These are phyloP conservation scores for Hygrophila difformis DNA, from an alignment of 257 asterid species.

Conservation along the genomic window DNA sequence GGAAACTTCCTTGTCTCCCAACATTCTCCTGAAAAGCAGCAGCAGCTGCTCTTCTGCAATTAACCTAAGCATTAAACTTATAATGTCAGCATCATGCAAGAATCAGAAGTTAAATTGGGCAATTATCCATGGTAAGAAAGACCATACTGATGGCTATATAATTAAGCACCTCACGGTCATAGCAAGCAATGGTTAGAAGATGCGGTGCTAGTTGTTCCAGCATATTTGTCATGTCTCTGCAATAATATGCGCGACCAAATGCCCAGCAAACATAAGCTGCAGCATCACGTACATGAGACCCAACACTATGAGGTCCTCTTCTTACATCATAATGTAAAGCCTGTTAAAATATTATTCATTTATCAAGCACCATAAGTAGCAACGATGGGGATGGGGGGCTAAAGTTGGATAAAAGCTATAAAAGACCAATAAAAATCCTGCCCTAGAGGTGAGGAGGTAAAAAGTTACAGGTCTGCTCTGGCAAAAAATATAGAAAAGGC, in stretches of 20 bases:
- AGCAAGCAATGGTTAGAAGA: slow-evolving; percentile 86
- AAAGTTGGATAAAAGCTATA: no score
- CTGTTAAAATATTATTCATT: slow-evolving; percentile 21
- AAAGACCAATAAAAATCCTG: no score
- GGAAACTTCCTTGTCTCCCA: slow-evolving; percentile 89
- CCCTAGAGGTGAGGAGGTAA: background rate
- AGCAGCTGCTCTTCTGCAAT: slow-evolving; percentile 99
- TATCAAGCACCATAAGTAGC: no score
- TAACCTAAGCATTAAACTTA: slow-evolving; percentile 69
- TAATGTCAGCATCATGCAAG: slow-evolving; percentile 20
- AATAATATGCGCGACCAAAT: slow-evolving; percentile 87
- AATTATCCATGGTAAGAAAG: slow-evolving; percentile 8
- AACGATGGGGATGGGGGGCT: no score
- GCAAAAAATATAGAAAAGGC: background rate
- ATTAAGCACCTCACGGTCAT: slow-evolving; percentile 90
- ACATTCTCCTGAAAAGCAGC: slow-evolving; percentile 99
- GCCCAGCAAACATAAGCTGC: slow-evolving; percentile 99
- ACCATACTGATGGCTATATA: slow-evolving; percentile 4
- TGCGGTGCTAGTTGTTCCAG: slow-evolving; percentile 83
- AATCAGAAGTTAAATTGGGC: slow-evolving; percentile 13
- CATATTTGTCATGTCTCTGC: slow-evolving; percentile 71
- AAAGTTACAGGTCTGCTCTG: background rate
- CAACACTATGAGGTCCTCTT: slow-evolving; percentile 99
- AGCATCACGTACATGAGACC: slow-evolving; percentile 99
- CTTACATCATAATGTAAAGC: slow-evolving; percentile 94